Base-by-base conservation (phyloP, 1,139 yeast genomes). In the Magnusiomyces tetraspermus region DNA sequence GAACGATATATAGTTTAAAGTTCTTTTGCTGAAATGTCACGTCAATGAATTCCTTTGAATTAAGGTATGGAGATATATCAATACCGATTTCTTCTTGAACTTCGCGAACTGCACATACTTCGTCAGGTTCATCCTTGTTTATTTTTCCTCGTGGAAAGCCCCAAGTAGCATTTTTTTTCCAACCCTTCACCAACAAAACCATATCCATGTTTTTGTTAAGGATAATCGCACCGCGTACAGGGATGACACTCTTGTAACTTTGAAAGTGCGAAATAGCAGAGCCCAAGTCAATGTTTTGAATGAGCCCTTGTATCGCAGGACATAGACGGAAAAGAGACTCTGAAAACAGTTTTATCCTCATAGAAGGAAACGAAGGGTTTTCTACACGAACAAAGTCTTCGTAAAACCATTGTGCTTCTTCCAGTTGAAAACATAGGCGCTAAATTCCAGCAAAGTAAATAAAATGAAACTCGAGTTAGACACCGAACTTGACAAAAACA, bases 321-420 rank as follows among this genome's bases (percentile, higher is more conserved):
- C 96, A 88, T 55, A 82, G 78, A 57, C 81, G 80, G 62, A 89
- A 80, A 46, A 92, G 70, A 57, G 76, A 76, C 48, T 84, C 78
- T 0, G 92, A 82, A 67, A 94, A 90, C n/a, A 77, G 69, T 65
- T 84, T 85, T 78, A 90, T 82, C 63, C 83, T 85, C 76, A 90
- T 72, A 1, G 79, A 67, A 3, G 97, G 98, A 58, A 92, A 74
- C 31, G 76, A 69, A 1, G 95, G 94, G 65, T 88, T 85, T 62
- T 83, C 72, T 47, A 78, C 80, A 40, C 92, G 78, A 17, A 85
- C 76, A 64, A 85, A 90, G 69, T 94, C 99, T 49, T 87, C 80
- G 67, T 90, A 94, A 67, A 86, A 94, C 98, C 98, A 94, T 63
- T 89, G 96, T 1, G 98, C 98, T 68, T 94, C 98, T 73, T 94